phyloP scores from a whole-genome alignment of 1,284 basidiomycete genomes.

The Trametes pubescens region DNA sequence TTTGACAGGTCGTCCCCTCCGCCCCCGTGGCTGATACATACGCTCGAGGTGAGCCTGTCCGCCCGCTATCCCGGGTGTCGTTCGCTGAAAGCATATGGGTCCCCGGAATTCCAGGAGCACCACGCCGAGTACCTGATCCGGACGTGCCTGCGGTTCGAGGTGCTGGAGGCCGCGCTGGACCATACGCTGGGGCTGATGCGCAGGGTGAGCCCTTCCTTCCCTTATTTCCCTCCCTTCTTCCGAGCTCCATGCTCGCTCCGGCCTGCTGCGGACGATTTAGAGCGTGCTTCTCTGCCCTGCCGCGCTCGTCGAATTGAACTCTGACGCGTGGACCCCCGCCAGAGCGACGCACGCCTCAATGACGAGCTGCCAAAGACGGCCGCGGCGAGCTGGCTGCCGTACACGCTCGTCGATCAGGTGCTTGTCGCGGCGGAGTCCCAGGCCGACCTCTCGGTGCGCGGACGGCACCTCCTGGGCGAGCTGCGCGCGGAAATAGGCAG shows the following conservation, averaged over 20 bases:
- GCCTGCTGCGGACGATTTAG: slow-evolving; percentile 17
- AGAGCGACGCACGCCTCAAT: slow-evolving; percentile 69
- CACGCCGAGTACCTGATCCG: slow-evolving; percentile 85
- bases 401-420: slow-evolving; percentile 88
- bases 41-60: slow-evolving; percentile 65
- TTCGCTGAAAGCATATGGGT: not conserved
- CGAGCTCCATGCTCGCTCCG: slow-evolving; percentile 12
- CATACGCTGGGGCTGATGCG: slow-evolving; percentile 75
- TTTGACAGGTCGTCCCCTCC: slow-evolving; percentile 68
- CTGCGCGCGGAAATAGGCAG: slow-evolving; percentile 66
- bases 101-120: slow-evolving; percentile 55
- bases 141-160: slow-evolving; percentile 77
- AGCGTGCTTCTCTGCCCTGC: slow-evolving; percentile 14
- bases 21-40: slow-evolving; percentile 85
- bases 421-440: slow-evolving; percentile 70
- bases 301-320: not conserved
- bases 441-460: slow-evolving; percentile 56
- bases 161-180: slow-evolving; percentile 81
- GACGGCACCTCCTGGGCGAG: slow-evolving; percentile 50
- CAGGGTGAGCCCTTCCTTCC: slow-evolving; percentile 58
- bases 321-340: slow-evolving; percentile 24
- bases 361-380: slow-evolving; percentile 64
- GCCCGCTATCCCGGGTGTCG: slow-evolving; percentile 20
- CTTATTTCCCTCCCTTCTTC: not conserved
- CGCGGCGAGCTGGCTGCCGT: slow-evolving; percentile 80